Base-by-base conservation (phyloP, 140 eudicot species). In the Flaveria floridana region DNA sequence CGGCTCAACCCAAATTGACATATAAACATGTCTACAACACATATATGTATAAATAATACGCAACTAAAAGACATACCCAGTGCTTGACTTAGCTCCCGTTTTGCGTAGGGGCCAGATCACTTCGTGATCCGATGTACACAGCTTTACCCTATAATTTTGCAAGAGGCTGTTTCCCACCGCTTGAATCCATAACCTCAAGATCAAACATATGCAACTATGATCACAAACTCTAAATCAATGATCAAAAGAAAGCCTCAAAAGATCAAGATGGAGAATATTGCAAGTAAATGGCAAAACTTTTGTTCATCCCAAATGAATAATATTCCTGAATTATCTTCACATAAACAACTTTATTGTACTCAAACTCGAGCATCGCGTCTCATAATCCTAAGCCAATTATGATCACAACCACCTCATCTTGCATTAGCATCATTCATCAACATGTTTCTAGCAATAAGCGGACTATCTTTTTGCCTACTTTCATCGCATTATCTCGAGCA, bases 321-420 rank as follows among this genome's bases (percentile, higher is more conserved):
- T 25, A 53, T 65, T 26, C 55, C 70, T 65, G 65, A 23, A 72
- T 65, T 19, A 72, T 72, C 42, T 55, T 73, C 46, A 42, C 64
- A 72, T 64, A 41, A 79, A 53, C 74, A 65, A 53, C 25, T 62
- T 11, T 72, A 63, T 42, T 55, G 59, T 52, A 65, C 68, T 51
- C 72, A 72, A 71, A 51, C 37, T 64, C 68, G 6, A 62, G 26
- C 67, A 50, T 59, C 30, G 0, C 39, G 19, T 37, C 28, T 16
- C 28, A 39, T 14, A 7, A 37, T 71, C 67, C 71, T 59, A 55
- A 18, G 65, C 65, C 28, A 18, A 13, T 18, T 57, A n/a, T 23
- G n/a, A 39, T 51, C 72, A 75, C 41, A 34, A 26, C 71, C 6
- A 46, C 15, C 52, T 64, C 48, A 63, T 63, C 52, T 63, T 46